phyloP scores from a whole-genome alignment of 805 yeast genomes.

The Wickerhamiella alocasiicola region DNA sequence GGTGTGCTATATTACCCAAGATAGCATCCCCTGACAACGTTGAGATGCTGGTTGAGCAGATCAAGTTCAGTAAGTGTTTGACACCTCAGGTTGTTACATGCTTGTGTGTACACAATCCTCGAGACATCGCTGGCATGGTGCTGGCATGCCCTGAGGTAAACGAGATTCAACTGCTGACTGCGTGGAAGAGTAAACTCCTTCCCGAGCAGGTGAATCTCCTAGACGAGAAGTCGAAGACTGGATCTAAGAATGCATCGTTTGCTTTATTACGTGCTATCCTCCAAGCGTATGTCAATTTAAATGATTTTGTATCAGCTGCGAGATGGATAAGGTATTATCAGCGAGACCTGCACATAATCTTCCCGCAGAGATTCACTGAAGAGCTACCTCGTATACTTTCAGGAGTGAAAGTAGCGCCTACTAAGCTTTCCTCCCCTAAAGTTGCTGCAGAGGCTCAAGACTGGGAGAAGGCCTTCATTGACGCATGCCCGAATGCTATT shows the following conservation, averaged over 20 bases:
- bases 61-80: not conserved
- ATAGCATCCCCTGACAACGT: not conserved
- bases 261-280: not conserved
- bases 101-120: not conserved
- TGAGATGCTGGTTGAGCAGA: constrained; percentile 1
- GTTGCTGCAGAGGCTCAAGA: not conserved
- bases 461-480: not conserved
- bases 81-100: not conserved
- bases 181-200: not conserved
- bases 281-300: not conserved
- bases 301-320: constrained; percentile 1
- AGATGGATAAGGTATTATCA: not conserved
- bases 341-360: not conserved
- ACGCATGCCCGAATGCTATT: not conserved
- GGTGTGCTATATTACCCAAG: not conserved
- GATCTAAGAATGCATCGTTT: not conserved
- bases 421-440: not conserved
- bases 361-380: not conserved
- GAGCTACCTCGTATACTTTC: not conserved
- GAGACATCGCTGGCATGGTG: not conserved
- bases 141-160: not conserved
- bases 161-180: not conserved
- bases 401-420: not conserved
- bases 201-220: not conserved
- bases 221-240: not conserved